Conservation (phyloP, 257 asterid species). For the Perilla frutescens region DNA sequence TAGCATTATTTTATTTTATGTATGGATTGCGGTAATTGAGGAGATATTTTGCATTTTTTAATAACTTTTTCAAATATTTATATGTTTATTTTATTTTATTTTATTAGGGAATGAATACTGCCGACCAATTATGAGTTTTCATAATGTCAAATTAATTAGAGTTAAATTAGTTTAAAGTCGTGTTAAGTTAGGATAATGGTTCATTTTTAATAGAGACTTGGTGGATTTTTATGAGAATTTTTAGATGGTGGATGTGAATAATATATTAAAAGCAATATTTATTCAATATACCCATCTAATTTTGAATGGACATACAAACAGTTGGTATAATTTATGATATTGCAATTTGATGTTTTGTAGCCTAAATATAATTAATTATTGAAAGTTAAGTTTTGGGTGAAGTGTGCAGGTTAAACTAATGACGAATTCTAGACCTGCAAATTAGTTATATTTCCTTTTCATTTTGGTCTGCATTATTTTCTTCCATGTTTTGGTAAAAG, state of each 20-base stretch:
- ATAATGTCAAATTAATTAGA: not conserved
- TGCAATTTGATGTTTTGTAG: not conserved
- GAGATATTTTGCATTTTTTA: not conserved
- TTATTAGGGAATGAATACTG: too few species aligned
- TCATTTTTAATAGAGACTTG: not conserved
- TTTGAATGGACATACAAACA: not conserved
- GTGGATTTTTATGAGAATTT: not conserved
- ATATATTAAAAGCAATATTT: not conserved
- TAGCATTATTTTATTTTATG: constrained; percentile 23
- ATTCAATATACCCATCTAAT: not conserved
- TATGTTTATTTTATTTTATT: not conserved
- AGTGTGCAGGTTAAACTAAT: constrained; percentile 18
- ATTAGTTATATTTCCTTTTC: not conserved
- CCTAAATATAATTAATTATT: not conserved
- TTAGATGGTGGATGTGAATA: not conserved
- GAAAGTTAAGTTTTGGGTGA: not conserved
- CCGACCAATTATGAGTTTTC: constrained; percentile 27
- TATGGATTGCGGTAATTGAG: not conserved
- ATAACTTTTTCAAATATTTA: too few species aligned
- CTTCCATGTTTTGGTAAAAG: not conserved
- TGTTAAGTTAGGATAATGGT: not conserved
- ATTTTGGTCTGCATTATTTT: not conserved
- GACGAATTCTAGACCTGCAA: not conserved
- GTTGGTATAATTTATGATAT: not conserved
- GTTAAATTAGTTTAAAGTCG: constrained; percentile 17